Percentiles rank a stretch among this genome's conserved stretches.
These are phyloP conservation scores for Lantana camara DNA, from an alignment of 257 asterid genomes.

Conservation along the genomic window DNA sequence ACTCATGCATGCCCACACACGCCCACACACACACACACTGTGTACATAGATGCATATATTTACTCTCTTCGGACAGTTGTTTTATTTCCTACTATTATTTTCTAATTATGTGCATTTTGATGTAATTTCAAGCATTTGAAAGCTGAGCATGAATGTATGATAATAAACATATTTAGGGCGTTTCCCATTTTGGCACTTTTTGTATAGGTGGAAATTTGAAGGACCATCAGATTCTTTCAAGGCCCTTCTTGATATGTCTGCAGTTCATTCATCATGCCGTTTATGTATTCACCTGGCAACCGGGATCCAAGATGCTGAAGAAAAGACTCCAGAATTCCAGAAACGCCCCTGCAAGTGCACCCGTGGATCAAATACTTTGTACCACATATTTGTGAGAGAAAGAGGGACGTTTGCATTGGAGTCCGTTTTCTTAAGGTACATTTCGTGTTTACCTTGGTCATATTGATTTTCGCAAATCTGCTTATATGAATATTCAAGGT, in stretches of 20 bases:
- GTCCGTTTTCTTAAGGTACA: constrained; percentile 65
- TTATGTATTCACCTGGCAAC: constrained; percentile 67
- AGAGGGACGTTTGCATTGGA: constrained; percentile 63
- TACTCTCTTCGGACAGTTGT: no score
- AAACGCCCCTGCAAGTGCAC: constrained; percentile 72
- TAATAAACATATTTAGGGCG: no score
- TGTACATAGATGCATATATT: no score
- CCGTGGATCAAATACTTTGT: constrained; percentile 46
- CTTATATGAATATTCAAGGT: no score
- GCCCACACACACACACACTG: no score
- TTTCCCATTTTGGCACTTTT: no score
- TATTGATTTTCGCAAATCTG: no score
- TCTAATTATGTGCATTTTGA: no score
- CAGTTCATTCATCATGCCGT: constrained; percentile 79
- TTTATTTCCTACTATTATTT: no score
- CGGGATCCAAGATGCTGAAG: constrained; percentile 52
- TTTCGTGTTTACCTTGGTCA: not conserved
- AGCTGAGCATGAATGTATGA: no score
- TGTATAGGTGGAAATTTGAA: constrained; percentile 66
- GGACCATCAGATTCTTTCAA: constrained; percentile 74
- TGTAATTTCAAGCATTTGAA: no score
- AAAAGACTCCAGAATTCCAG: constrained; percentile 38
- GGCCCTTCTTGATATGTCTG: constrained; percentile 77
- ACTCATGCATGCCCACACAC: no score
- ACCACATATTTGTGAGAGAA: constrained; percentile 68